Evolutionary conservation across 2,329 filamentous ascomycete species (phyloP), one percentile per base, ranked within the genome.

Genomic region (Myriangium duriaei): DNA sequence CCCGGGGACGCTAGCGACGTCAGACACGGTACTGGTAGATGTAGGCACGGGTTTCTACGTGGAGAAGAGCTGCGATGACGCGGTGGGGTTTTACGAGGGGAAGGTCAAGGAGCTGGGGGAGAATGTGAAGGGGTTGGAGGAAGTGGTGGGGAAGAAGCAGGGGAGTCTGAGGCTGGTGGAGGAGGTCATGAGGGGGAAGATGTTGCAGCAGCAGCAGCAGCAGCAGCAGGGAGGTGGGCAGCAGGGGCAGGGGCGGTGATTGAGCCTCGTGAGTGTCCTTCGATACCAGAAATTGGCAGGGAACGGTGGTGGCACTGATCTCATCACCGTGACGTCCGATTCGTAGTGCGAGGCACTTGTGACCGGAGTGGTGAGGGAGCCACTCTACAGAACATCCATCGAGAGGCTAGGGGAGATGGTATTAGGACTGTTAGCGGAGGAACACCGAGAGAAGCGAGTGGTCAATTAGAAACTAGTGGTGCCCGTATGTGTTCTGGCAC

Each of bases 11-110:
- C 68, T 96, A 29, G 71, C 81, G 32, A 74, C 79, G 58, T 71
- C 79, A 2, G 73, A 83, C 41, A 78, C 76, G 44, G 85, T 94
- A 5, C 69, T 96, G 42, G 85, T 96, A 29, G 88, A 96, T 58
- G 76, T 95, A 13, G 88, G 88, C 13, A 96, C 88, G 1, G 88
- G 88, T 0, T 96, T 92, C 58, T 87, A 86, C 54, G 79, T 96
- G 37, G 87, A 96, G 63, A 98, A 98, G 66, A 70, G 63, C 7
- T 68, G 71, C 1, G 58, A 62, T 15, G 75, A 80, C 49, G 79
- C 77, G 2, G 66, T 65, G 39, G 71, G 69, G 40, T 84, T 84
- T 51, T 84, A 83, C 50, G 67, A 72, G 37, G 63, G 63, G 17
- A 84, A 83, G 59, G 69, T 81, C 4, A 75, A 79, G 50, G 74